Evolutionary conservation across 2,329 filamentous ascomycete genomes (phyloP), one percentile per base, ranked within the genome.

Genomic region (Diaporthe destruens): DNA sequence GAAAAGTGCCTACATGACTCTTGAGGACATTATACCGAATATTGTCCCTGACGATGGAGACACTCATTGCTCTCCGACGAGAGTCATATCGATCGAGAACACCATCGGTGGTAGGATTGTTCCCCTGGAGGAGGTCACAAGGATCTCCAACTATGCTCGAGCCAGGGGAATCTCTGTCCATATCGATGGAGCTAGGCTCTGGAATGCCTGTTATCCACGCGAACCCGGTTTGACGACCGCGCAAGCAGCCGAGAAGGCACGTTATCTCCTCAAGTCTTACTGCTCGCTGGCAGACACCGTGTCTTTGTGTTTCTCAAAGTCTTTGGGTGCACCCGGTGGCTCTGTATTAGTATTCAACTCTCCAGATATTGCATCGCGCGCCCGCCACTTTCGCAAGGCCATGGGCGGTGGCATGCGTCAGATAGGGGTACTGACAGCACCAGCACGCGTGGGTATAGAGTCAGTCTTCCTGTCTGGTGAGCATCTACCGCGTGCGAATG

Each of bases 311-410:
- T 20, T 49, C 20, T 49, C 47, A 0, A 49, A 49, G 47, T 49
- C 51, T 20, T 32, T 32, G 14, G 23, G 23, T 9, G 23, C 23
- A 14, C 51, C 51, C 8, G 51, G 51, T 7, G 23, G 51, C 5
- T 54, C 51, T 20, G 14, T 54, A 32, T 29, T 29, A 25, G 25
- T 20, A 16, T 54, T 1, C 25, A 54, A 32, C 51, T 54, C 51
- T 23, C 6, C 25, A 23, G 23, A 54, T 32, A 5, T 54, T 29
- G 25, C 25, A 8, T 54, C 25, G 51, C 51, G 51, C 14, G 51
- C 51, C 4, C 51, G 51, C 6, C 51, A 54, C 51, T 54, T 54
- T 54, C 51, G 51, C 25, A 54, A 54, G 51, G 51, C 51, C 16
- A 29, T 54, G 51, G 25, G 51, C 14, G 51, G 23, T 32, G 51